Evolutionary conservation across 305 asterid genomes (phyloP).

Genomic region (Solanum hybrid): DNA sequence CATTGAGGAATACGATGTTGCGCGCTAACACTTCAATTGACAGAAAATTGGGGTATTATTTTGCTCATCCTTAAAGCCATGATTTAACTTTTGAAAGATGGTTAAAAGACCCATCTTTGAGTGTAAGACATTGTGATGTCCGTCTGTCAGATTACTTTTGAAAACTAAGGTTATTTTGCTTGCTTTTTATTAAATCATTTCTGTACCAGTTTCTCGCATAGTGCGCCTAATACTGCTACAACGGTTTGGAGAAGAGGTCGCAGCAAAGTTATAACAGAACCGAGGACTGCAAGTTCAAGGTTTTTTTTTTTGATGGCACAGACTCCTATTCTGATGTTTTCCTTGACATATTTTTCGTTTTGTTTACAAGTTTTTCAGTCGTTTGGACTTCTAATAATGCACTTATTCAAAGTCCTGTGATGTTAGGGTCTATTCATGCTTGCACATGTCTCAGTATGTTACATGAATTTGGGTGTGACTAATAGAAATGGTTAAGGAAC

Average conservation of each 20-base stretch:
- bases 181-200: slow-evolving; percentile 10
- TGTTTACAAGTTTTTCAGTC: background rate
- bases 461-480: background rate
- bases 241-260: slow-evolving; percentile 93
- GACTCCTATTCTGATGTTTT: background rate
- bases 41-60: slow-evolving; percentile 58
- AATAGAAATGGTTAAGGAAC: background rate
- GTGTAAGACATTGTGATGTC: background rate
- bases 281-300: slow-evolving; percentile 98
- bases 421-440: background rate
- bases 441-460: background rate
- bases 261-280: slow-evolving; percentile 79
- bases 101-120: background rate
- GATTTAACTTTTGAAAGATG: background rate
- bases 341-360: background rate
- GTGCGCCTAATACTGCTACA: slow-evolving; percentile 85
- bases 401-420: background rate
- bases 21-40: slow-evolving; percentile 64
- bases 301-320: slow-evolving; percentile 15
- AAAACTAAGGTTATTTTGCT: background rate
- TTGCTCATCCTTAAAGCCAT: slow-evolving; percentile 4
- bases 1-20: slow-evolving; percentile 76
- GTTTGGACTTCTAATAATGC: background rate
- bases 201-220: slow-evolving; percentile 63
- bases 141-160: background rate